phyloP scores from a whole-genome alignment of 768 basidiomycete genomes.

The Hebeloma cylindrosporum region DNA sequence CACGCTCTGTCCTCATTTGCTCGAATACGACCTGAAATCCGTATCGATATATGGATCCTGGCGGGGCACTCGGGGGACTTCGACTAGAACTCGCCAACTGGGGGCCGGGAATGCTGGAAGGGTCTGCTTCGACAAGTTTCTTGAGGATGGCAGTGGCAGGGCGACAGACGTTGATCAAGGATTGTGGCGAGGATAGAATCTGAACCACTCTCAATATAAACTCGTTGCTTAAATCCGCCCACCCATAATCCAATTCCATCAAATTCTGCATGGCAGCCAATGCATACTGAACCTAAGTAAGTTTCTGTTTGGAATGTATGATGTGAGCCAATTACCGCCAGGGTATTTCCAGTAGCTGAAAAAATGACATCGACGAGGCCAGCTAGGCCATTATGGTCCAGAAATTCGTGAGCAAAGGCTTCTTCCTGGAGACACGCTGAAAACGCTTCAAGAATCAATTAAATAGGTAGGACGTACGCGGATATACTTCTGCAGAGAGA shows the following conservation, averaged over 20 bases:
- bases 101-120: conserved; percentile 61
- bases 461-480: conserved; percentile 44
- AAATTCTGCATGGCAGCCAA: conserved; percentile 83
- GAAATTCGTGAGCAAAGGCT: conserved; percentile 77
- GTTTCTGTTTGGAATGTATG: conserved; percentile 5
- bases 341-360: conserved; percentile 71
- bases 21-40: conserved; percentile 84
- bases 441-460: background rate
- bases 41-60: conserved; percentile 76
- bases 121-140: conserved; percentile 86
- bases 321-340: conserved; percentile 59
- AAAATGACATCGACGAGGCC: conserved; percentile 73
- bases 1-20: conserved; percentile 73
- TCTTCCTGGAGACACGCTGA: conserved; percentile 58
- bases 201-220: conserved; percentile 81
- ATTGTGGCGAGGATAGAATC: conserved; percentile 71
- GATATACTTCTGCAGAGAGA: conserved; percentile 78
- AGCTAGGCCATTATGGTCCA: conserved; percentile 66
- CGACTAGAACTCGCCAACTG: conserved; percentile 61
- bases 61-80: conserved; percentile 48
- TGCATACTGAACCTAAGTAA: conserved; percentile 81
- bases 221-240: conserved; percentile 64
- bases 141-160: conserved; percentile 90
- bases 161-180: conserved; percentile 86
- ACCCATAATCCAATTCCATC: conserved; percentile 85